These are phyloP conservation scores for Porpolomopsis calyptriformis DNA, from an alignment of 768 basidiomycete species.

Conservation along the genomic window DNA sequence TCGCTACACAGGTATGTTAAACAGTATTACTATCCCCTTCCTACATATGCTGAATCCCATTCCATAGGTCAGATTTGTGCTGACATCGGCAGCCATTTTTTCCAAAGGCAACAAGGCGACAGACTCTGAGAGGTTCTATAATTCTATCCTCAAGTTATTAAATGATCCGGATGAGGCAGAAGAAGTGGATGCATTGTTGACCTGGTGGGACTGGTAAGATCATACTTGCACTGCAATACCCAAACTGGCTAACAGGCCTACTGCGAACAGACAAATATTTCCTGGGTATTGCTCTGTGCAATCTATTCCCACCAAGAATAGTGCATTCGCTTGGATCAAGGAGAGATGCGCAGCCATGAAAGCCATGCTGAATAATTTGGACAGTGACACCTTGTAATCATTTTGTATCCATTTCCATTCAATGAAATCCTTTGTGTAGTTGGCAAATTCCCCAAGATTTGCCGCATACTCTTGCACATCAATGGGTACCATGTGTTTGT, in stretches of 20 bases:
- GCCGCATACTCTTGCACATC: too few species aligned
- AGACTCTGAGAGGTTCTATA: constrained; percentile 3
- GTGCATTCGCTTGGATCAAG: constrained; percentile 3
- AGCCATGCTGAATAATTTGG: not conserved
- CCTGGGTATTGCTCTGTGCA: not conserved
- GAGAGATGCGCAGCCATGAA: constrained; percentile 3
- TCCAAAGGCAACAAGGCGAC: not conserved
- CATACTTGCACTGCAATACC: not conserved
- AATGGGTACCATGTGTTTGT: too few species aligned
- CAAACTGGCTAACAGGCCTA: not conserved
- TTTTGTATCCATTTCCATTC: not conserved
- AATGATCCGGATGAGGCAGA: constrained; percentile 1
- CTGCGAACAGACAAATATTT: not conserved
- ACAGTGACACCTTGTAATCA: not conserved
- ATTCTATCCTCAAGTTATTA: constrained; percentile 2
- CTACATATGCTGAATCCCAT: not conserved
- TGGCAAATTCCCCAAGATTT: too few species aligned
- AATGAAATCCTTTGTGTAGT: not conserved
- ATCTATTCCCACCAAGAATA: not conserved
- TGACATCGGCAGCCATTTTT: constrained; percentile 3
- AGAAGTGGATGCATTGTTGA: constrained; percentile 3
- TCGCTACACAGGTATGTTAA: constrained; percentile 5
- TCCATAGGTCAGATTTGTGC: constrained; percentile 4
- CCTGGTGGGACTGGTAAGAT: constrained; percentile 7
- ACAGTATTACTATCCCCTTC: not conserved